Percentiles rank a stretch among this genome's conserved stretches.
Conservation (phyloP, 169 alveolate genomes). For the Babesia ovis region DNA sequence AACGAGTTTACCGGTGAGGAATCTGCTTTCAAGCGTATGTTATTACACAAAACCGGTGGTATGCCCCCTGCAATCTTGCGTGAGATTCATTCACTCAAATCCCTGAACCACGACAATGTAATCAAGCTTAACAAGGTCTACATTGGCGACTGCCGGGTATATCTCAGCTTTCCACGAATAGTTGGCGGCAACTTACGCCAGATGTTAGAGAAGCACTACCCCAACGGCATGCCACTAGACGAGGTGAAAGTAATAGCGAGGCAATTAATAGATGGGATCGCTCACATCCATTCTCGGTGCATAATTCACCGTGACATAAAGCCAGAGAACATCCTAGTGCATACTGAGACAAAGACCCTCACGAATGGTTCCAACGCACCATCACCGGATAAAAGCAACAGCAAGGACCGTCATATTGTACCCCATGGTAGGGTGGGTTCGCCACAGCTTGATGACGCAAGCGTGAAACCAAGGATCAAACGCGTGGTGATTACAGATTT, state of each 20-base stretch:
- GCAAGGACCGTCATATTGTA: neutral
- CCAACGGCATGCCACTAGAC: constrained; percentile 65
- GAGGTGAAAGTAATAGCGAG: constrained; percentile 66
- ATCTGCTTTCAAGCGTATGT: constrained; percentile 57
- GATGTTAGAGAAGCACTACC: constrained; percentile 67
- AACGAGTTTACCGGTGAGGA: constrained; percentile 55
- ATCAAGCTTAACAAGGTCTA: constrained; percentile 71
- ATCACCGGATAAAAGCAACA: neutral
- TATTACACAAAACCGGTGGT: constrained; percentile 83
- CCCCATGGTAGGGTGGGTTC: neutral
- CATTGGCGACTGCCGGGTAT: constrained; percentile 72
- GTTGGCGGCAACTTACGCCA: constrained; percentile 72
- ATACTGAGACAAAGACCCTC: constrained; percentile 61
- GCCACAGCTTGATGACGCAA: neutral
- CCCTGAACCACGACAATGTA: constrained; percentile 66
- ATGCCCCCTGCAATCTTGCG: constrained; percentile 67
- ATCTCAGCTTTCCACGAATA: constrained; percentile 70
- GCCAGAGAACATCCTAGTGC: constrained; percentile 71
- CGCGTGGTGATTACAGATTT: constrained; percentile 70
- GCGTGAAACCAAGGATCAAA: constrained; percentile 58
- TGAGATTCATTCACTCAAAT: constrained; percentile 69
- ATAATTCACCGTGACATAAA: constrained; percentile 80
- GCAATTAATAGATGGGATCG: constrained; percentile 78
- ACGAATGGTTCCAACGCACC: neutral
- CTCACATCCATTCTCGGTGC: constrained; percentile 78